Conservation (phyloP, 768 basidiomycete genomes). For the Boletus subparvulus region DNA sequence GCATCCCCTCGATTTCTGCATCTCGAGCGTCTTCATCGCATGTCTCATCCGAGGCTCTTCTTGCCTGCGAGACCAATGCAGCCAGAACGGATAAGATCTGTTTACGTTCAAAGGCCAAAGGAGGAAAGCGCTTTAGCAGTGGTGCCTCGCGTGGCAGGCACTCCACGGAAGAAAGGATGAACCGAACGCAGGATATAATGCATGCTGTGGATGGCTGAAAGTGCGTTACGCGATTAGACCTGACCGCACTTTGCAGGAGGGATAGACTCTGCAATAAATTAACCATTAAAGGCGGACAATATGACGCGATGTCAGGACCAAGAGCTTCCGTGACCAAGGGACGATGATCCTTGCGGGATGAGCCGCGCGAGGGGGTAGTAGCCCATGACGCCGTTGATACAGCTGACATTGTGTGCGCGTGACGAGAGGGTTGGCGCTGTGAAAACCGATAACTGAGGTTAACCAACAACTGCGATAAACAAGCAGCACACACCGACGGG, state of each 20-base stretch:
- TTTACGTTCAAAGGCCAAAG: constrained; percentile 76
- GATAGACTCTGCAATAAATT: constrained; percentile 84
- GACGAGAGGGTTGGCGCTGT: constrained; percentile 40
- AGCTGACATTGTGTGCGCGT: constrained; percentile 51
- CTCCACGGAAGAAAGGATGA: constrained; percentile 78
- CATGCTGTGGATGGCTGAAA: constrained; percentile 94
- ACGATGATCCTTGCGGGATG: constrained; percentile 41
- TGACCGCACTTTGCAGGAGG: constrained; percentile 82
- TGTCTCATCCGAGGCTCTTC: constrained; percentile 52
- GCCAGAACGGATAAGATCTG: constrained; percentile 79
- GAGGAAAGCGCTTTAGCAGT: constrained; percentile 61
- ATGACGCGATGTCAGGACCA: constrained; percentile 54
- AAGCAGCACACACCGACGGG: constrained; percentile 39
- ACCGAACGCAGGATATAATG: constrained; percentile 91
- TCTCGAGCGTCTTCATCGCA: constrained; percentile 48
- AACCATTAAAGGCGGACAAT: constrained; percentile 77
- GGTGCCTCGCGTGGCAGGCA: constrained; percentile 82
- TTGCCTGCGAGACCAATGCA: constrained; percentile 77
- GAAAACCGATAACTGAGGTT: constrained; percentile 6
- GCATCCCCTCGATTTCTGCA: constrained; percentile 71
- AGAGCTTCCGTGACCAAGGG: constrained; percentile 46
- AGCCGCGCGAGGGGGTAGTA: constrained; percentile 41
- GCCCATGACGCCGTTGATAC: constrained; percentile 56
- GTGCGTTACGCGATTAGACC: constrained; percentile 72
- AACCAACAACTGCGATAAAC: background rate